A percentile compares a stretch with the other conserved stretches of the same genome.
Conservation (phyloP, 2,329 filamentous ascomycete genomes). For the Cytospora chrysosperma region DNA sequence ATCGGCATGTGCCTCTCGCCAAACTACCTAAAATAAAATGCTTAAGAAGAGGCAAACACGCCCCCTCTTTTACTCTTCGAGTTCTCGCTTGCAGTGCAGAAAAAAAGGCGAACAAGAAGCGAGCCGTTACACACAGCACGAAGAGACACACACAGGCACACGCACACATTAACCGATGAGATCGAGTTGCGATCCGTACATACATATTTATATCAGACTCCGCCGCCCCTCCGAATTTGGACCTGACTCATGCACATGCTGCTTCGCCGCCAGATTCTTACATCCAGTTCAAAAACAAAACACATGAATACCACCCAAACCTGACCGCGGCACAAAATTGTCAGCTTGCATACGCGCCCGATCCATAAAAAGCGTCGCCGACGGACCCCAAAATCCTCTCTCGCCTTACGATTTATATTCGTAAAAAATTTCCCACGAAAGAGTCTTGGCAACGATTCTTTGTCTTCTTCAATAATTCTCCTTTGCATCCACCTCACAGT, state of each 20-base stretch:
- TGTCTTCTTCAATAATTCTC: neutral
- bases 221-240: neutral
- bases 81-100: slow-evolving; percentile 4
- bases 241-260: slow-evolving; percentile 23
- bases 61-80: neutral
- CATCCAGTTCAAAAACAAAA: slow-evolving; percentile 3
- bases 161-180: slow-evolving; percentile 10
- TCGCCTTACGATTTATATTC: slow-evolving; percentile 6
- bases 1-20: neutral
- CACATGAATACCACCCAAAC: slow-evolving; percentile 9
- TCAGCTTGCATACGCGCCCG: slow-evolving; percentile 18
- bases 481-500: neutral
- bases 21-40: neutral
- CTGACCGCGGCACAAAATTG: slow-evolving; percentile 15
- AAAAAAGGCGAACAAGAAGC: neutral
- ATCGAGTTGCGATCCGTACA: slow-evolving; percentile 14
- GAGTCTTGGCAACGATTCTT: neutral
- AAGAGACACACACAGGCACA: neutral
- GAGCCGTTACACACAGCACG: slow-evolving; percentile 12
- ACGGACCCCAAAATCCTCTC: slow-evolving; percentile 10
- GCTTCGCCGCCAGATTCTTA: slow-evolving; percentile 3
- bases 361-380: slow-evolving; percentile 24
- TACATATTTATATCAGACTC: slow-evolving; percentile 8
- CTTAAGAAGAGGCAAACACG: neutral
- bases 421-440: neutral